Base-by-base conservation (phyloP, 495 filamentous ascomycete genomes). In the Podospora pseudoanserina region DNA sequence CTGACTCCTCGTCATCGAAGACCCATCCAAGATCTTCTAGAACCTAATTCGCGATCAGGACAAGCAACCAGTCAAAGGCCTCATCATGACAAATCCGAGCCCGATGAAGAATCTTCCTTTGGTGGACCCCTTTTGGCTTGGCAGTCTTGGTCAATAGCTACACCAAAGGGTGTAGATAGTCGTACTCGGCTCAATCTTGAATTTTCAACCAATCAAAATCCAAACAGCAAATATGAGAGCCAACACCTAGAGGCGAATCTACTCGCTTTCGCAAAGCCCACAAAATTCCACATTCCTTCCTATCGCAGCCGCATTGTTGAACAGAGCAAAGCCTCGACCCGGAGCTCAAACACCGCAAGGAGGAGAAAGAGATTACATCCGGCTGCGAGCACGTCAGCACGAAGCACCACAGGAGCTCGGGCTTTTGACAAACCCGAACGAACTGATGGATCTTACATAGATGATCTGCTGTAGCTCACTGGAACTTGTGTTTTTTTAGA, bases 191-290 rank as follows among this genome's bases (percentile, higher is more conserved):
- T 16, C 32, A 18, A 63, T 39, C 13, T n/a, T 7, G 16, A 13
- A 44, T n/a, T 44, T 2, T 13, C 5, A n/a, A 2, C 57, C 34
- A 61, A 67, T 62, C 19, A 20, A 18, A 18, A 13, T 3, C 26
- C 26, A 16, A n/a, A 18, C 13, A 13, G 4, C 28, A 60, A 18
- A 1, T 60, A 13, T 13, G 28, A 13, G 2, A 28, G 30, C 19
- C 18, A 44, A 19, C 57, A 56, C 65, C 28, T 13, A 13, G 65
- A 54, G 9, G 65, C 58, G 34, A 3, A 1, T 30, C 5, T 57
- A 67, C 20, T 70, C 53, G 68, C 59, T 32, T 70, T 63, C 60
- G 60, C 30, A 49, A 13, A n/a, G 15, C 1, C 57, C 60, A 16
- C 60, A 58, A 20, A 19, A 19, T 58, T 58, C 55, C 55, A 58